Evolutionary conservation across 2,329 filamentous ascomycete genomes (phyloP).

Genomic region (Dactylellina leptospora): DNA sequence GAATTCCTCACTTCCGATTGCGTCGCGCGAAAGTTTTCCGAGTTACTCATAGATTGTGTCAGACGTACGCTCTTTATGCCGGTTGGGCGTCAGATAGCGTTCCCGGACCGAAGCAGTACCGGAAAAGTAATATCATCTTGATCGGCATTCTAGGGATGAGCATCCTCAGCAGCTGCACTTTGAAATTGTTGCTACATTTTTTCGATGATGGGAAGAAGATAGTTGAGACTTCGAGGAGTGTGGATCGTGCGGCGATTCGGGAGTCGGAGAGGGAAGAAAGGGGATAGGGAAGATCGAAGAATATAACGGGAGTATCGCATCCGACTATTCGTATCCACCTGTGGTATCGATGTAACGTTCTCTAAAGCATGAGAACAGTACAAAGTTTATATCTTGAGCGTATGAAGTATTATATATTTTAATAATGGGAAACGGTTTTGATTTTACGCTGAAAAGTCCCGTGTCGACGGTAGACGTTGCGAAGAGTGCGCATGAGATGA

Average conservation of each 20-base stretch:
- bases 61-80: slow-evolving; percentile 84
- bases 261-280: slow-evolving; percentile 5
- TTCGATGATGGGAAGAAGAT: slow-evolving; percentile 17
- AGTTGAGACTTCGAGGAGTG: slow-evolving; percentile 1
- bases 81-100: slow-evolving; percentile 81
- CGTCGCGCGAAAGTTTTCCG: neutral
- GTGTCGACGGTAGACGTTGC: no score
- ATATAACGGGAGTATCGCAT: neutral
- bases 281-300: neutral
- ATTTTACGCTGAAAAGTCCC: no score
- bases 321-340: neutral
- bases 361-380: neutral
- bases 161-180: slow-evolving; percentile 66
- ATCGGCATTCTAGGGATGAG: slow-evolving; percentile 82
- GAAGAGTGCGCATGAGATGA: no score
- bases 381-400: neutral
- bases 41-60: neutral
- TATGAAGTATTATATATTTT: neutral
- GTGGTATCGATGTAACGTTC: neutral
- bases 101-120: slow-evolving; percentile 75
- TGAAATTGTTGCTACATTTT: slow-evolving; percentile 37
- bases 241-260: slow-evolving; percentile 5
- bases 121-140: slow-evolving; percentile 87
- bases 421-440: no score
- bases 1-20: neutral